Evolutionary conservation across 352 stramenopile genomes (phyloP).

Genomic region (Globisporangium solare): DNA sequence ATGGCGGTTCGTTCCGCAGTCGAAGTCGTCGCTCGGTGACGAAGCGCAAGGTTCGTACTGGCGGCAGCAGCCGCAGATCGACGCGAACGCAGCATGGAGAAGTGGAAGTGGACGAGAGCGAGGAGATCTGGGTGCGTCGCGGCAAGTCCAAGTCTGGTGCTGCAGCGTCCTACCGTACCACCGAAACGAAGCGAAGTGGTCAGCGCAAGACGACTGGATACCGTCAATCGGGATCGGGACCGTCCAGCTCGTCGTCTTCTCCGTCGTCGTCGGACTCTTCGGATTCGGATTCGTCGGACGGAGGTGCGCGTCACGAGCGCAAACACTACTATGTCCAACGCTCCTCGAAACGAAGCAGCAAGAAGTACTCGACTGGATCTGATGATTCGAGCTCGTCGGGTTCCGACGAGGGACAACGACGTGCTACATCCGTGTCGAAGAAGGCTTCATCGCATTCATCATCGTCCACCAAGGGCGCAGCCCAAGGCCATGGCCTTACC

Average conservation of each 20-base stretch:
- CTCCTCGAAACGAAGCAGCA: not conserved
- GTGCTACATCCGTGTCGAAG: not conserved
- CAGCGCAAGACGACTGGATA: not conserved
- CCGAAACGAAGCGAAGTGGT: not conserved
- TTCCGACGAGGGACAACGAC: not conserved
- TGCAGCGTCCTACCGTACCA: not conserved
- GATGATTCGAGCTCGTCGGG: not conserved
- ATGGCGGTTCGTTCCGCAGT: slow-evolving; percentile 18
- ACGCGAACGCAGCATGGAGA: slow-evolving; percentile 6
- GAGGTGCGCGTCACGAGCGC: not conserved
- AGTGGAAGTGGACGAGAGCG: not conserved
- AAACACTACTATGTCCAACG: not conserved
- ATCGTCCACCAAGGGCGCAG: too few species aligned
- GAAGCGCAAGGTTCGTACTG: slow-evolving; percentile 17
- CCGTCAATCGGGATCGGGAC: not conserved
- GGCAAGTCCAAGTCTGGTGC: slow-evolving; percentile 4
- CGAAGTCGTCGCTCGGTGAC: slow-evolving; percentile 13
- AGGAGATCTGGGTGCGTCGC: slow-evolving; percentile 4
- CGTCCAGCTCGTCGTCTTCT: not conserved
- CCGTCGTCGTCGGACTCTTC: not conserved
- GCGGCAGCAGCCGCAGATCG: slow-evolving; percentile 5
- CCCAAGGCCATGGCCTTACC: not conserved
- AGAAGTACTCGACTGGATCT: not conserved
- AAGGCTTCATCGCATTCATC: not conserved
- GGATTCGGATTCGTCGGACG: not conserved